These are phyloP conservation scores for Eudorina sp. DNA, from an alignment of 139 green algal species.

Conservation along the genomic window DNA sequence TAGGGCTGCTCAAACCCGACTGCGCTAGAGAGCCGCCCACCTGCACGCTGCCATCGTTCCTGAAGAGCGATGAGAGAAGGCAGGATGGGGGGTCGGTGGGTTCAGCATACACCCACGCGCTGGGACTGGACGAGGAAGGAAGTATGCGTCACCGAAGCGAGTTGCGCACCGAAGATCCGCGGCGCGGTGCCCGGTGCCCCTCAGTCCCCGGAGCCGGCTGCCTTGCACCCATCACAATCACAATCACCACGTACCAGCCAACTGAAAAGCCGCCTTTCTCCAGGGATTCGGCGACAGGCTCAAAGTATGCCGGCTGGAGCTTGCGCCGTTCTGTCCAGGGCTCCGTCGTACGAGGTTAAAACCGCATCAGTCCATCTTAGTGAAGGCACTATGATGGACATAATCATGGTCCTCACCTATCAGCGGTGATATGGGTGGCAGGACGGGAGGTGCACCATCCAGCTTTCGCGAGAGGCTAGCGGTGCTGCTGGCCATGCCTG, in stretches of 20 bases:
- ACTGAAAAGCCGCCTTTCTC: conserved; percentile 16
- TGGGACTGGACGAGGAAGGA: too few species aligned
- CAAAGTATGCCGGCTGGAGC: not conserved
- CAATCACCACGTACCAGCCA: not conserved
- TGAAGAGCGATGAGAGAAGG: too few species aligned
- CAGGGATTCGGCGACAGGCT: not conserved
- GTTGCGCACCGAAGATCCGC: too few species aligned
- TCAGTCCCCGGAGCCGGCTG: too few species aligned
- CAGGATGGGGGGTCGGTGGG: too few species aligned
- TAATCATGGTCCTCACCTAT: not conserved
- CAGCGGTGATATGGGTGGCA: conserved; percentile 10
- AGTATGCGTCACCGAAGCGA: too few species aligned
- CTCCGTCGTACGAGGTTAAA: not conserved
- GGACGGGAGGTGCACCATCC: not conserved
- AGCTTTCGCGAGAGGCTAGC: conserved; percentile 15
- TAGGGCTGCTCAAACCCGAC: not conserved
- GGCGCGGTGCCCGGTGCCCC: too few species aligned
- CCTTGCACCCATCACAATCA: too few species aligned
- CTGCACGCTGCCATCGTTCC: conserved; percentile 27
- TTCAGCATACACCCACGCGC: too few species aligned
- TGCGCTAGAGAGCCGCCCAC: conserved; percentile 12
- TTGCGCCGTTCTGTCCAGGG: conserved; percentile 21
- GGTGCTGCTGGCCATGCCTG: conserved; percentile 8
- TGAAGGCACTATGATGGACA: too few species aligned
- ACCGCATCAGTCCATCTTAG: not conserved